Base-by-base conservation (phyloP, 2,329 filamentous ascomycete genomes). In the Claviceps sp. region DNA sequence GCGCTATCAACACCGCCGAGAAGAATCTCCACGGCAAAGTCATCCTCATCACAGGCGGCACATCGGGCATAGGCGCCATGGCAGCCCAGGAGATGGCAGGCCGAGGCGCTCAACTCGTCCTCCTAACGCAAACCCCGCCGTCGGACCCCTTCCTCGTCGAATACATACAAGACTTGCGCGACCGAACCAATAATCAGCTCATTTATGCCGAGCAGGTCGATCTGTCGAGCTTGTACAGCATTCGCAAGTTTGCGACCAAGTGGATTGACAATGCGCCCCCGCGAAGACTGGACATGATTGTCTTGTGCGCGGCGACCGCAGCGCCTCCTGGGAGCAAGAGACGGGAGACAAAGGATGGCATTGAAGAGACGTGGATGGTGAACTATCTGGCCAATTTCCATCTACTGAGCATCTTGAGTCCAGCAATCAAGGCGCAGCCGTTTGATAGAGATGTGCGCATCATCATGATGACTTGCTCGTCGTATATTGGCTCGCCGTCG, bases 311-410 rank as follows among this genome's bases (percentile, higher is more conserved):
- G 9, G 86, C 86, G 45, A 85, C 84, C 0, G 72, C 89, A 58
- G 87, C 85, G 4, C 84, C 88, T 2, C 78, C 77, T 11, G 86
- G 82, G 1, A 74, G 77, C 5, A 70, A 73, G 57, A 72, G 78
- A 30, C 71, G 67, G 1, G 71, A 78, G 57, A 95, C 89, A 0
- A 69, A 74, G 5, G 89, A 96, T 62, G 89, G 89, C 1, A 72
- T 97, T 14, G 91, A 97, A 64, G 78, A 84, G 58, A 91, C 86
- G 55, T 97, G 90, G 90, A 89, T 89, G 70, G 75, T 97, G 60
- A 98, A 98, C 65, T 98, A 89, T 66, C 77, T 98, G 41, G 85
- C 89, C 56, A 97, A 96, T 67, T 97, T 96, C 70, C 94, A 98
- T 63, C 76, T 98, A 3, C 76, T 98, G 45, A 87, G 87, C 57